Conservation (phyloP, 371 early-diverging fungal species). For the Mortierella sp. region DNA sequence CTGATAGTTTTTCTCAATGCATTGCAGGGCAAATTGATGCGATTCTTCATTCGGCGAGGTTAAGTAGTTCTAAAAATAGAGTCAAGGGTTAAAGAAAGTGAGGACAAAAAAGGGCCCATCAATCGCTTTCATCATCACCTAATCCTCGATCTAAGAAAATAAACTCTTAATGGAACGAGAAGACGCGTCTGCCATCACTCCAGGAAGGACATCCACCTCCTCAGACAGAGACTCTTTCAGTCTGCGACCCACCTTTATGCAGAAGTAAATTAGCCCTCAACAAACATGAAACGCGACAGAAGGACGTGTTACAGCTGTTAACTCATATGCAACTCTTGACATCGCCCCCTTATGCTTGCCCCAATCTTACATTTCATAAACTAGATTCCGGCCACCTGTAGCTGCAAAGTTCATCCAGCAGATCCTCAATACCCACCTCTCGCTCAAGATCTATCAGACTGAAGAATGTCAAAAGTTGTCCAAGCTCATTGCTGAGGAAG, state of each 20-base stretch:
- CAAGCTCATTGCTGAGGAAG: conserved; percentile 71
- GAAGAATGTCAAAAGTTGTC: conserved; percentile 67
- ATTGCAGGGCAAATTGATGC: too few relatives aligned
- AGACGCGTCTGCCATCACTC: conserved; percentile 2
- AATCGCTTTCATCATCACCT: too few relatives aligned
- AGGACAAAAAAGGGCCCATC: too few relatives aligned
- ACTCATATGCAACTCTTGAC: not conserved
- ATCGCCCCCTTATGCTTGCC: not conserved
- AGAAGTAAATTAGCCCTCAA: conserved; percentile 27
- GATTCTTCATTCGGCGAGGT: too few relatives aligned
- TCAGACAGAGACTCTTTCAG: conserved; percentile 49
- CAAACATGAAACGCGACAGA: not conserved
- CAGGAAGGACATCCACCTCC: conserved; percentile 27
- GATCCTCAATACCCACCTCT: conserved; percentile 62
- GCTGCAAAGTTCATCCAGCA: conserved; percentile 67
- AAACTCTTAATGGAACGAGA: too few relatives aligned
- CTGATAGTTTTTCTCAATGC: too few relatives aligned
- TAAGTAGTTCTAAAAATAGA: too few relatives aligned
- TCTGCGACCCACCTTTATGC: conserved; percentile 51
- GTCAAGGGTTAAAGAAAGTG: too few relatives aligned
- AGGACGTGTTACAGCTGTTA: not conserved
- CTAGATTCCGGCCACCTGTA: conserved; percentile 70
- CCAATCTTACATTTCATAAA: too few relatives aligned
- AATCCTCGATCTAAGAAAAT: too few relatives aligned
- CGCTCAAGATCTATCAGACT: conserved; percentile 62